Evolutionary conservation across 1,284 basidiomycete genomes (phyloP).

Genomic region (Pseudomicrostroma phylloplanum): DNA sequence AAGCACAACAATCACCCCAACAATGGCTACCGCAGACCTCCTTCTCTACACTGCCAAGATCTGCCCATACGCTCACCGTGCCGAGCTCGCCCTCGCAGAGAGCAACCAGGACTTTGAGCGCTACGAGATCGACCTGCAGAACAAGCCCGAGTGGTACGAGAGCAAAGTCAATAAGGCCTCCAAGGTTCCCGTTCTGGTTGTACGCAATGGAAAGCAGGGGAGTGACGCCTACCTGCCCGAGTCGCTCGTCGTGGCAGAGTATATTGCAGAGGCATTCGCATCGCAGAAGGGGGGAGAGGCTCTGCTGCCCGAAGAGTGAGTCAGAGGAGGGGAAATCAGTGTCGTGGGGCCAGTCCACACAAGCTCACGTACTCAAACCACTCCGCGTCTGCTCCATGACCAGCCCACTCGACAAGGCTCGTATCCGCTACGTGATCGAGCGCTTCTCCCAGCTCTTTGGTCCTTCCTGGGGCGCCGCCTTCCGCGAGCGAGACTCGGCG

Average conservation of each 20-base stretch:
- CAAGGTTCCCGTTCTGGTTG: slow-evolving; percentile 20
- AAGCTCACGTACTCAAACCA: background rate
- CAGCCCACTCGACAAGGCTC: background rate
- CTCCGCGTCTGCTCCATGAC: background rate
- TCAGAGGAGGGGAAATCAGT: background rate
- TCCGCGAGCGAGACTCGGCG: background rate
- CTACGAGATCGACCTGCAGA: slow-evolving; percentile 18
- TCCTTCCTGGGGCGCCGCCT: background rate
- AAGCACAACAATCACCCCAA: no score
- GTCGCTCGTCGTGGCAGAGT: slow-evolving; percentile 21
- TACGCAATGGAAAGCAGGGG: background rate
- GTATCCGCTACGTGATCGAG: slow-evolving; percentile 1
- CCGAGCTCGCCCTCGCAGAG: slow-evolving; percentile 15
- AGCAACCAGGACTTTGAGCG: slow-evolving; percentile 12
- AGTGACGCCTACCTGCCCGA: slow-evolving; percentile 15
- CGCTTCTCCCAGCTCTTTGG: slow-evolving; percentile 1
- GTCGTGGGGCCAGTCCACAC: background rate
- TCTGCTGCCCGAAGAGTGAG: slow-evolving; percentile 1
- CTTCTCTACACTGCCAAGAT: slow-evolving; percentile 22
- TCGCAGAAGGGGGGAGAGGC: background rate
- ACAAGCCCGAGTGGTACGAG: slow-evolving; percentile 20
- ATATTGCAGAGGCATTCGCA: slow-evolving; percentile 14
- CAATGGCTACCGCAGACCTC: background rate
- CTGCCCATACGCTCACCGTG: slow-evolving; percentile 18
- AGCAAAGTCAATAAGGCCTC: slow-evolving; percentile 16